Evolutionary conservation across 2,329 filamentous ascomycete species (phyloP), one percentile per base, ranked within the genome.

Genomic region (Ambrosiella beaveri): DNA sequence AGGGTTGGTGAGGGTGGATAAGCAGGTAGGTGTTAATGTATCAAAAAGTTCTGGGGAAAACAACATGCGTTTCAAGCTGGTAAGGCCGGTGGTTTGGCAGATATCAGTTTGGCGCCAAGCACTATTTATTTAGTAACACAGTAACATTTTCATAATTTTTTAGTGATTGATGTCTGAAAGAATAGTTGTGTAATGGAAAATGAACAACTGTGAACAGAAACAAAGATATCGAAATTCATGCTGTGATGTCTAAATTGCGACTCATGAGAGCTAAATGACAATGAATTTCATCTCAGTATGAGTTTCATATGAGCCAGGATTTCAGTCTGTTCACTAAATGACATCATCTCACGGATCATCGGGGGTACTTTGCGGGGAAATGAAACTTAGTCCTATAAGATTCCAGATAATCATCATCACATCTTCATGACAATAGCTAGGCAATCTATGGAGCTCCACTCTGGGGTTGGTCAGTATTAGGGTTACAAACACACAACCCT

Each of bases 351-450:
- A n/a, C 15, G 35, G 44, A 5, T 35, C 8, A n/a, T 27, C 37
- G 12, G 36, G 37, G 51, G 36, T 39, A 41, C 51, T 54, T 54
- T 54, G 51, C 36, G 51, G 51, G 53, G 53, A 55, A 55, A n/a
- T 44, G 7, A 27, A 27, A 17, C 15, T 41, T 13, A 41, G 11
- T 19, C 38, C 53, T 35, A 54, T 53, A 0, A 36, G 9, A 19
- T 15, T 40, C n/a, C 27, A 54, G 4, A 44, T 9, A 55, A 35
- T 51, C 17, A 51, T 19, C 17, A 51, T 51, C 8, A 35, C 47
- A n/a, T 19, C 11, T n/a, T 51, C 8, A 51, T 35, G 17, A 51
- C 8, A 35, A 8, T 35, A 51, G n/a, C 5, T 11, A 27, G 5
- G n/a, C 19, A 17, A 47, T 17, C 2, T 13, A 47, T 8, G n/a